A percentile compares a stretch with the other conserved stretches of the same genome.
These are phyloP conservation scores for Annulohypoxylon moriforme DNA, from an alignment of 495 filamentous ascomycete genomes.

Conservation along the genomic window DNA sequence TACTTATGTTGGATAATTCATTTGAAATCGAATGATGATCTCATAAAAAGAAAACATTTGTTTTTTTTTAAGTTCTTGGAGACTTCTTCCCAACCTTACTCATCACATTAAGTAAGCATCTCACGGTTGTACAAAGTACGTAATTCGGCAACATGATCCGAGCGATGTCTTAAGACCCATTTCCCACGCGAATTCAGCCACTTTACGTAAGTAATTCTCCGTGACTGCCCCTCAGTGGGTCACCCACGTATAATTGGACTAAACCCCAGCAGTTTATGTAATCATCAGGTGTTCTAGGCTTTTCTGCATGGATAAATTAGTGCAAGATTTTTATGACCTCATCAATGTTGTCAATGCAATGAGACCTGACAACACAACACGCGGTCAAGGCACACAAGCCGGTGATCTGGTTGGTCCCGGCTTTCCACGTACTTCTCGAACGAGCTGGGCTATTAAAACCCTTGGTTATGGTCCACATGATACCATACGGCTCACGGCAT, in stretches of 20 bases:
- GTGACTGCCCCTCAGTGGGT: not conserved
- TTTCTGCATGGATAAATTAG: not conserved
- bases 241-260: not conserved
- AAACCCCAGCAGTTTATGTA: not conserved
- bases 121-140: no score
- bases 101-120: no score
- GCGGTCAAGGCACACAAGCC: conserved; percentile 27
- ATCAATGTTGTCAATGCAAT: conserved; percentile 14
- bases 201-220: conserved; percentile 4
- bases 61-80: no score
- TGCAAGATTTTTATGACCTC: conserved; percentile 35
- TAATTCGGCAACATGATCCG: no score
- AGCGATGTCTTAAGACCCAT: not conserved
- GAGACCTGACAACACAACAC: conserved; percentile 35
- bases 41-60: no score
- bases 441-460: conserved; percentile 11
- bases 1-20: no score
- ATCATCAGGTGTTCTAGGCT: not conserved
- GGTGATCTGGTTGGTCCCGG: conserved; percentile 33
- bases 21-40: no score
- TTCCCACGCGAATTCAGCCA: not conserved
- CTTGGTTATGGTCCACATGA: conserved; percentile 23
- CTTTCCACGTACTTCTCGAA: conserved; percentile 37
- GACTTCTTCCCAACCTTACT: no score
- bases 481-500: conserved; percentile 12